Conservation (phyloP, 1,139 yeast species). For the Blastobotrys capitulatus region DNA sequence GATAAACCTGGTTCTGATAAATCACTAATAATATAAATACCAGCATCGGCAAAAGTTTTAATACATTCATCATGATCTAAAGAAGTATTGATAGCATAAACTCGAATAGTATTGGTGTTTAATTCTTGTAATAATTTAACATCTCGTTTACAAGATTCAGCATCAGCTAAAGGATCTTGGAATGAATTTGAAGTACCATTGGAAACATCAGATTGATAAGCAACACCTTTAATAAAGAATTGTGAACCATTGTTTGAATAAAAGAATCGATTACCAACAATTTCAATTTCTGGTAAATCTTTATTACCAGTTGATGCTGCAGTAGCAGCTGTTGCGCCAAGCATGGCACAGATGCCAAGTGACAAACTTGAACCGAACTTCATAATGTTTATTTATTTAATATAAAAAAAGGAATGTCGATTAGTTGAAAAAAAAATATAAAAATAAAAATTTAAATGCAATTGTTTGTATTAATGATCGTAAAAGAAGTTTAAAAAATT, state of each 20-base stretch:
- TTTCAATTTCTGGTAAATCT: constrained; percentile 32
- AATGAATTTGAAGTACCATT: constrained; percentile 43
- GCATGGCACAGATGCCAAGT: constrained; percentile 12
- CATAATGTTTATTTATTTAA: too few species aligned
- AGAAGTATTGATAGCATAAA: constrained; percentile 79
- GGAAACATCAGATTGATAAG: constrained; percentile 52
- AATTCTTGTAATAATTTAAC: constrained; percentile 60
- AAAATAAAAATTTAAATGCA: constrained; percentile 16
- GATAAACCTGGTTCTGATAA: constrained; percentile 82
- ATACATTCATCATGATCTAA: constrained; percentile 83
- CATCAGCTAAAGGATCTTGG: constrained; percentile 69
- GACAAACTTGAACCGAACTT: constrained; percentile 11
- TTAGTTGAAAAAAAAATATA: too few species aligned
- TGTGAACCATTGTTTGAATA: constrained; percentile 77
- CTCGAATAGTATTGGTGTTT: constrained; percentile 77
- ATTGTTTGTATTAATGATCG: neutral
- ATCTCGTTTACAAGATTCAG: constrained; percentile 67
- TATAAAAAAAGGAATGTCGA: neutral
- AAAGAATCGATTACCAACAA: constrained; percentile 55
- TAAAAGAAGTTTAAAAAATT: neutral
- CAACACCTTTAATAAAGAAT: constrained; percentile 76
- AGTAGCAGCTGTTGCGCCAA: constrained; percentile 8
- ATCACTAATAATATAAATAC: constrained; percentile 84
- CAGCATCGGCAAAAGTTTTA: constrained; percentile 86
- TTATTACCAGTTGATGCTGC: constrained; percentile 20